Conservation (phyloP, 495 filamentous ascomycete species). For the Xylaria venustula region DNA sequence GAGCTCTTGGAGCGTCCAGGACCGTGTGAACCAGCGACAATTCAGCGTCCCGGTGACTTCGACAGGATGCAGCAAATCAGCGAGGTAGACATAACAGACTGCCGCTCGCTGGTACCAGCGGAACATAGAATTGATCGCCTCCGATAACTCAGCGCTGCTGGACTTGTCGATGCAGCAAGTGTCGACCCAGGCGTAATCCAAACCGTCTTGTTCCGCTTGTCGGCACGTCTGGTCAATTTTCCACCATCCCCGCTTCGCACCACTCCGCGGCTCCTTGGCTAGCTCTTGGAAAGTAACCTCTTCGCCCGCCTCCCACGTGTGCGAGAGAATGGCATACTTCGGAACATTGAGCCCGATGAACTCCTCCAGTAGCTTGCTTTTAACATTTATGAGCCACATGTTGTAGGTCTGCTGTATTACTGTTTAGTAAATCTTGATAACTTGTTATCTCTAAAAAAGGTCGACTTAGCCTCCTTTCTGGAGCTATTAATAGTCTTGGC, state of each 20-base stretch:
- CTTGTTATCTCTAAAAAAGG: no score
- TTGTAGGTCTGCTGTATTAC: no score
- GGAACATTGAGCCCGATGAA: not conserved
- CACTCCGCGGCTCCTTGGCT: not conserved
- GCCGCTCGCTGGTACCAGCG: slow-evolving; percentile 23
- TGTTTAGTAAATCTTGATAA: no score
- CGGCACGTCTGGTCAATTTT: slow-evolving; percentile 12
- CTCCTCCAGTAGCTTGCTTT: not conserved
- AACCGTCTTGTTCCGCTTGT: not conserved
- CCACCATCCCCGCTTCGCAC: slow-evolving; percentile 1
- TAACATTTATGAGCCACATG: not conserved
- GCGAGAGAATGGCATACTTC: slow-evolving; percentile 18
- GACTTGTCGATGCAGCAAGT: slow-evolving; percentile 23
- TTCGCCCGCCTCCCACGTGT: slow-evolving; percentile 15
- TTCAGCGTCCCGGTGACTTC: no score
- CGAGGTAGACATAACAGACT: slow-evolving; percentile 23
- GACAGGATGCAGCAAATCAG: slow-evolving; percentile 6
- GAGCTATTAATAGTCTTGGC: no score
- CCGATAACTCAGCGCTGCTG: slow-evolving; percentile 27
- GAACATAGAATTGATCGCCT: slow-evolving; percentile 17
- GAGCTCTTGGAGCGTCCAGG: slow-evolving; percentile 44
- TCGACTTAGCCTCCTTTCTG: no score
- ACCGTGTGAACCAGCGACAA: slow-evolving; percentile 37
- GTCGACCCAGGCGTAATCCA: slow-evolving; percentile 17
- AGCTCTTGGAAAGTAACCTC: slow-evolving; percentile 24